These are phyloP conservation scores for Phaffia australis DNA, from an alignment of 768 basidiomycete species.

Conservation along the genomic window DNA sequence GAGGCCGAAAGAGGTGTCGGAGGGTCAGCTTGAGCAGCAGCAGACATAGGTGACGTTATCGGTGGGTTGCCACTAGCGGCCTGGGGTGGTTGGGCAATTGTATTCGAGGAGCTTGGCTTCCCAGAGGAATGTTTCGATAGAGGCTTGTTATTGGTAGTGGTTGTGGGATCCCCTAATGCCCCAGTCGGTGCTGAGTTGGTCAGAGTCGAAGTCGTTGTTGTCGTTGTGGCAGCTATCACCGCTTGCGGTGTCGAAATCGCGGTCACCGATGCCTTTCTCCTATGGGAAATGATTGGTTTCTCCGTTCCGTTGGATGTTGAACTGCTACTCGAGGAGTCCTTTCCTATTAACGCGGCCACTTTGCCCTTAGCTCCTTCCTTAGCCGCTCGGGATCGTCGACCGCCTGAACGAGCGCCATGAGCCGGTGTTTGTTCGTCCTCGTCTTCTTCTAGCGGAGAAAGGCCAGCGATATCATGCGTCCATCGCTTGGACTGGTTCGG, in stretches of 20 bases:
- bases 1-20: conserved; percentile 45
- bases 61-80: background rate
- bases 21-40: conserved; percentile 37
- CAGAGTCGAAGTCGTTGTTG: background rate
- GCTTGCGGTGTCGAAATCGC: background rate
- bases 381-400: background rate
- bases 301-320: background rate
- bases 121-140: no score
- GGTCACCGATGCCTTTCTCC: background rate
- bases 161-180: no score
- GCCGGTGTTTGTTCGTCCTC: background rate
- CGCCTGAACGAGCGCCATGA: background rate
- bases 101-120: background rate
- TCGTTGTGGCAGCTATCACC: background rate
- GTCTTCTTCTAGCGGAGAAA: background rate
- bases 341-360: conserved; percentile 3
- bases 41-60: conserved; percentile 4
- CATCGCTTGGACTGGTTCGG: conserved; percentile 26
- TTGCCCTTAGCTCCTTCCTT: background rate
- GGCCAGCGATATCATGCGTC: conserved; percentile 23
- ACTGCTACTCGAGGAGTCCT: background rate
- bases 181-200: no score
- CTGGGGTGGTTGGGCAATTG: background rate
- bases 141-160: no score
- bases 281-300: background rate